These are phyloP conservation scores for Neonectria magnoliae DNA, from an alignment of 2,329 filamentous ascomycete species.

Conservation along the genomic window DNA sequence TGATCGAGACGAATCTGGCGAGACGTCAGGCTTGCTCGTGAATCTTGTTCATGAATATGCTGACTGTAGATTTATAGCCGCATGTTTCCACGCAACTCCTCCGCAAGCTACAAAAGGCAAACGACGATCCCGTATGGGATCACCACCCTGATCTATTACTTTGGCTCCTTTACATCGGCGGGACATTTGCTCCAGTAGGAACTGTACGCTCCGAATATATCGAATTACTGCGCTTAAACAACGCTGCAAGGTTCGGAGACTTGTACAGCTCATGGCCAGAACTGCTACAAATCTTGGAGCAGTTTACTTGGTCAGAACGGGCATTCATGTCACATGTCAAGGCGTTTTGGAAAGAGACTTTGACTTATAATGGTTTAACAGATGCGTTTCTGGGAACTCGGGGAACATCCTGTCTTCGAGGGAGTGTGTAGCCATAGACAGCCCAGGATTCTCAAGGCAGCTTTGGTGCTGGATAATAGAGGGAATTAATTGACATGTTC, in stretches of 20 bases:
- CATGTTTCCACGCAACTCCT: constrained; percentile 47
- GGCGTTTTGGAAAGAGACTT: constrained; percentile 46
- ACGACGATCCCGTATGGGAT: constrained; percentile 46
- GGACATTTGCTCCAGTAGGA: constrained; percentile 48
- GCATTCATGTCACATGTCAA: constrained; percentile 46
- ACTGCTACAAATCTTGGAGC: constrained; percentile 43
- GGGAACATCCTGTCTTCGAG: too few relatives aligned
- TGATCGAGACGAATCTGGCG: too few relatives aligned
- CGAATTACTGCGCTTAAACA: constrained; percentile 36
- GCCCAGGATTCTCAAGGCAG: too few relatives aligned
- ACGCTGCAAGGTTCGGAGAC: constrained; percentile 19
- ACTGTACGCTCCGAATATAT: constrained; percentile 44
- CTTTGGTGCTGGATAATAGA: too few relatives aligned
- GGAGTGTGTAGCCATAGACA: too few relatives aligned
- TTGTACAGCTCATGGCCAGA: constrained; percentile 45
- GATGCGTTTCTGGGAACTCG: too few relatives aligned
- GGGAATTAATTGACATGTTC: too few relatives aligned
- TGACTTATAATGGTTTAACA: neutral
- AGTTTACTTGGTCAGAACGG: constrained; percentile 53
- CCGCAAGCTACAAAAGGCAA: constrained; percentile 42
- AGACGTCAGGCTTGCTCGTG: neutral
- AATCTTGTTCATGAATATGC: neutral
- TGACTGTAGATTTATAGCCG: constrained; percentile 34
- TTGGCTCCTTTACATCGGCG: constrained; percentile 52
- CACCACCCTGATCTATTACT: constrained; percentile 45